Percentiles rank a stretch among this genome's conserved stretches.
These are phyloP conservation scores for Solanum lignicaule DNA, from an alignment of 257 asterid genomes.

Conservation along the genomic window DNA sequence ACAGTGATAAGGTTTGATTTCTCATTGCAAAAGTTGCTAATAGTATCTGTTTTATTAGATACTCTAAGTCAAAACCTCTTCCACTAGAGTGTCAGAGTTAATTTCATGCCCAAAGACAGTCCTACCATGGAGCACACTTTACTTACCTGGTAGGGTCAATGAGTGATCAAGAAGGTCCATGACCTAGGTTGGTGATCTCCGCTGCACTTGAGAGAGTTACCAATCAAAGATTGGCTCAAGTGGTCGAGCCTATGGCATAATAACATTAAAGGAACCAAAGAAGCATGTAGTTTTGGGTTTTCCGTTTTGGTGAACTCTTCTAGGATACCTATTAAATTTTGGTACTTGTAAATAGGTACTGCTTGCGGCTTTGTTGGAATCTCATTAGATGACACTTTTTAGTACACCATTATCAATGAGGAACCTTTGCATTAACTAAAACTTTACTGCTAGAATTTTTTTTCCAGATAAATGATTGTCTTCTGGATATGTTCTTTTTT, in stretches of 20 bases:
- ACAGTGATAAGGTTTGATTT: not conserved
- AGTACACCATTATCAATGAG: not conserved
- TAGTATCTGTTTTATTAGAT: not conserved
- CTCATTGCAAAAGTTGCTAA: not conserved
- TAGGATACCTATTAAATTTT: not conserved
- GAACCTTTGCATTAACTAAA: not conserved
- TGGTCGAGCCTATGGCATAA: not conserved
- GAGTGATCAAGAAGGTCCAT: slow-evolving; percentile 1
- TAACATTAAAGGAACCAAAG: not conserved
- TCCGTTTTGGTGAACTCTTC: not conserved
- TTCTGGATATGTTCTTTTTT: not conserved
- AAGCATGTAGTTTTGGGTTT: not conserved
- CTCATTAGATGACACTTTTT: not conserved
- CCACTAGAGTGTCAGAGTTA: not conserved
- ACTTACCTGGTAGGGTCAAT: slow-evolving; percentile 14
- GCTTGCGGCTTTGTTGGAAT: not conserved
- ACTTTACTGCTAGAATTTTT: not conserved
- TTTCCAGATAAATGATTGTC: not conserved
- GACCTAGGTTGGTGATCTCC: slow-evolving; percentile 2
- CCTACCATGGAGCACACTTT: not conserved
- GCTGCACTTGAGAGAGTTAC: slow-evolving; percentile 1
- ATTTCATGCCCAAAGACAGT: not conserved
- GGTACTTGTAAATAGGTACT: not conserved
- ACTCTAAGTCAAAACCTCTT: not conserved
- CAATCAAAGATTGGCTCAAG: not conserved